Evolutionary conservation across 805 yeast species (phyloP), one percentile per base, ranked within the genome.

Genomic region (Jamesozyma rosinii): DNA sequence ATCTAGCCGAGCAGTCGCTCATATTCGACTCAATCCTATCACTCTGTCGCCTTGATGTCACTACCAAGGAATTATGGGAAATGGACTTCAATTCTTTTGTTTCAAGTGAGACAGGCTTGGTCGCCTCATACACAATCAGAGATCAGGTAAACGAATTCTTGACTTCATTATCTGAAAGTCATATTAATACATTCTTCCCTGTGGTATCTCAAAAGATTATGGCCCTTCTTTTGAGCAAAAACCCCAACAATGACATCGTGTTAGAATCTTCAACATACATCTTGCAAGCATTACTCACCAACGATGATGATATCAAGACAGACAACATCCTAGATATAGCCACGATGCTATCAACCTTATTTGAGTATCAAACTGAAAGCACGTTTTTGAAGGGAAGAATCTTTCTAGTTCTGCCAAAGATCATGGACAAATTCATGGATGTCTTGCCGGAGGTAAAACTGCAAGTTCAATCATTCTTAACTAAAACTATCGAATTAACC

Each of bases 101-200:
- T 5, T 75, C 88, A 2, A 81, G 77, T 30, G 88, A 84, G 44
- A 70, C 85, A 1, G 95, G 87, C 1, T 69, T 88, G 27, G 65
- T 80, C 0, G 65, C 79, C 0, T 75, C 73, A 4, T 61, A 63
- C 9, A 61, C 72, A 2, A 73, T 80, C 1, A 72, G 97, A 42
- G 82, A 79, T 39, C 72, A 83, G 0, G 65, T 80, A 1, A 67
- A 69, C 22, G 86, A 81, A 24, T 72, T 76, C 29, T 49, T 84
- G 4, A 62, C 74, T 0, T 79, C 76, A 18, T 51, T 79, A 30
- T 67, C 71, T 31, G 65, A 62, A 3, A 21, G 2, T 3, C 37
- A 26, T 2, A 17, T 41, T 14, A 31, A 34, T 15, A 4, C 14
- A 4, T 21, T 18, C n/a, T 43, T 36, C 38, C 44, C 22, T 40